phyloP scores from a whole-genome alignment of 768 basidiomycete genomes.

The Naganishia vaughanmartiniae region DNA sequence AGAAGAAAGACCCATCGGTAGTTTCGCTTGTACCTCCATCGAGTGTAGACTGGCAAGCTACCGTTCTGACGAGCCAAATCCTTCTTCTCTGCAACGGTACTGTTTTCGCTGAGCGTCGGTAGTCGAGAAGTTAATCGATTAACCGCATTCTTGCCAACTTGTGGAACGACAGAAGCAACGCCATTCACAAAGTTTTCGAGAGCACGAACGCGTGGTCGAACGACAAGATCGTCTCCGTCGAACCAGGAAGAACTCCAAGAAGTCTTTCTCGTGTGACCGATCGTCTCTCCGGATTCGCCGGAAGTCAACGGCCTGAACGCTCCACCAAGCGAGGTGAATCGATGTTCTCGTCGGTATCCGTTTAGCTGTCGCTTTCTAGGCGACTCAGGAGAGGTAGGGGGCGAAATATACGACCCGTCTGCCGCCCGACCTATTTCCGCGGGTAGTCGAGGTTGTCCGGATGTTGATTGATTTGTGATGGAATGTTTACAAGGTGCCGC shows the following conservation, averaged over 20 bases:
- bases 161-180: not conserved
- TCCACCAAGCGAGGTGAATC: slow-evolving; percentile 7
- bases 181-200: not conserved
- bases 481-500: not conserved
- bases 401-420: not conserved
- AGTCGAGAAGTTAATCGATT: slow-evolving; percentile 7
- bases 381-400: not conserved
- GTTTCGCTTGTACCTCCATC: slow-evolving; percentile 22
- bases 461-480: not conserved
- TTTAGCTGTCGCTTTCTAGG: slow-evolving; percentile 2
- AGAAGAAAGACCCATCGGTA: not conserved
- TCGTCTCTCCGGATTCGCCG: slow-evolving; percentile 1
- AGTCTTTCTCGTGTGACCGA: too few species aligned
- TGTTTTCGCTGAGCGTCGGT: not conserved
- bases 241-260: not conserved
- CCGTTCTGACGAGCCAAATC: not conserved
- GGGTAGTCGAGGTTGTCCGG: not conserved
- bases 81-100: slow-evolving; percentile 15
- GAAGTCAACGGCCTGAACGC: slow-evolving; percentile 16
- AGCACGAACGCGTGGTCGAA: not conserved
- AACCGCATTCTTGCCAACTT: not conserved
- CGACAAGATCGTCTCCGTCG: not conserved
- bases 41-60: slow-evolving; percentile 18
- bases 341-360: slow-evolving; percentile 18
- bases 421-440: not conserved